Conservation (phyloP, 192 early-diverging fungal species). For the Podila verticillata region DNA sequence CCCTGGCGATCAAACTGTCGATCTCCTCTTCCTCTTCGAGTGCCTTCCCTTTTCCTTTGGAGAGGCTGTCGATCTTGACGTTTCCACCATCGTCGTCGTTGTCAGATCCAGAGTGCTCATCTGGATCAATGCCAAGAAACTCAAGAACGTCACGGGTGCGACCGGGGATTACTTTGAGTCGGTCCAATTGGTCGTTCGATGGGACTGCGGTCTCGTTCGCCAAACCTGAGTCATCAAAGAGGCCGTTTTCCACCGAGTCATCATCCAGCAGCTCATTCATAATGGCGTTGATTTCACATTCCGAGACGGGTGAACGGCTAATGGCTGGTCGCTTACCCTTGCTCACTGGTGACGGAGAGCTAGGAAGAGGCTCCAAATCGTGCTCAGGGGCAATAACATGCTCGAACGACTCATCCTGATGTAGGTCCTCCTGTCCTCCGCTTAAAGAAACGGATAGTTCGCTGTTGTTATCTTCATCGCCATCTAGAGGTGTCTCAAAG, state of each 20-base stretch:
- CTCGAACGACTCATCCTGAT: slow-evolving; percentile 37
- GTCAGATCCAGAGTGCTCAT: slow-evolving; percentile 19
- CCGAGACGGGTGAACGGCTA: slow-evolving; percentile 20
- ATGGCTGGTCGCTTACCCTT: slow-evolving; percentile 1
- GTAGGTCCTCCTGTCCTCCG: slow-evolving; percentile 19
- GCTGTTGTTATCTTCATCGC: slow-evolving; percentile 1
- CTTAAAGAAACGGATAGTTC: background rate
- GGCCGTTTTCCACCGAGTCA: slow-evolving; percentile 13
- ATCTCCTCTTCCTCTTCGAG: slow-evolving; percentile 11
- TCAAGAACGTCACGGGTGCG: slow-evolving; percentile 18
- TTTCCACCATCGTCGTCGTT: slow-evolving; percentile 11
- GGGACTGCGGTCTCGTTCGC: background rate
- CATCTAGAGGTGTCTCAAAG: slow-evolving; percentile 22
- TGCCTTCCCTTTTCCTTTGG: slow-evolving; percentile 30
- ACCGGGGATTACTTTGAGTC: background rate
- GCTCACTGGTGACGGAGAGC: background rate
- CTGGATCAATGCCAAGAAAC: slow-evolving; percentile 37
- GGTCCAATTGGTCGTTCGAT: background rate
- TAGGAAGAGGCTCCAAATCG: slow-evolving; percentile 20
- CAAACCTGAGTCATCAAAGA: slow-evolving; percentile 22
- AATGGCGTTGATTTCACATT: slow-evolving; percentile 36
- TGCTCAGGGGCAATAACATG: slow-evolving; percentile 43
- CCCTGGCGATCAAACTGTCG: slow-evolving; percentile 24
- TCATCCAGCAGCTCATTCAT: slow-evolving; percentile 43
- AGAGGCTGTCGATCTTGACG: background rate